Evolutionary conservation across 352 stramenopile genomes (phyloP), one percentile per base, ranked within the genome.

Genomic region (Phytophthora citrophthora): DNA sequence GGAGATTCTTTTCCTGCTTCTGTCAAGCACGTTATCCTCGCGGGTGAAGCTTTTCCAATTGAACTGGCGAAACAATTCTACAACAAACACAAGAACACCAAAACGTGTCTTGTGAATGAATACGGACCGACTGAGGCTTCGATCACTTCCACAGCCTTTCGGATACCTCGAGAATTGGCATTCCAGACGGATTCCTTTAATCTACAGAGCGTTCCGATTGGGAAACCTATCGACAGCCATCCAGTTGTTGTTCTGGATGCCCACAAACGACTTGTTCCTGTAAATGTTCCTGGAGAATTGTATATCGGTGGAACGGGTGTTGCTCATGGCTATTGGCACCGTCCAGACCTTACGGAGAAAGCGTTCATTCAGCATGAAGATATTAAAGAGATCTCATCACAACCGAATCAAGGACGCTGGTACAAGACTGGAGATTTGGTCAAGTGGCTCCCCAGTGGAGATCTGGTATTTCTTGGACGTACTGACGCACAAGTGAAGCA

Each of bases 401-500:
- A 70, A 2, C 23, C 27, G n/a, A 64, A 48, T 18, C 55, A 16
- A 16, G 27, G 49, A 26, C 53, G 62, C 11, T 87, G 74, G 67
- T 93, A 92, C 50, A 77, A 80, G 27, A 92, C 83, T 0, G 87
- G 87, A 5, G 87, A 95, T 49, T 68, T 90, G 7, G 83, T 90
- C 27, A 85, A 86, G 50, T 83, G 83, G 62, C 49, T 86, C 18
- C 54, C 68, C 4, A 76, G 54, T 44, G 78, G 80, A 1, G 67
- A 81, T 43, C 55, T 94, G 15, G 62, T 91, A 10, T 92, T 93
- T 36, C 55, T 93, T 3, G 83, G 86, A 8, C 72, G 88, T 15
- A 79, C 79, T 1, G 88, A 96, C 56, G 67, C 78, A 3, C 88
- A 94, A 54, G 83, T 95, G 27, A 96, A 96, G 54, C 78, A 91